phyloP scores from a whole-genome alignment of 805 yeast genomes.

The Soucietia sequanensis region DNA sequence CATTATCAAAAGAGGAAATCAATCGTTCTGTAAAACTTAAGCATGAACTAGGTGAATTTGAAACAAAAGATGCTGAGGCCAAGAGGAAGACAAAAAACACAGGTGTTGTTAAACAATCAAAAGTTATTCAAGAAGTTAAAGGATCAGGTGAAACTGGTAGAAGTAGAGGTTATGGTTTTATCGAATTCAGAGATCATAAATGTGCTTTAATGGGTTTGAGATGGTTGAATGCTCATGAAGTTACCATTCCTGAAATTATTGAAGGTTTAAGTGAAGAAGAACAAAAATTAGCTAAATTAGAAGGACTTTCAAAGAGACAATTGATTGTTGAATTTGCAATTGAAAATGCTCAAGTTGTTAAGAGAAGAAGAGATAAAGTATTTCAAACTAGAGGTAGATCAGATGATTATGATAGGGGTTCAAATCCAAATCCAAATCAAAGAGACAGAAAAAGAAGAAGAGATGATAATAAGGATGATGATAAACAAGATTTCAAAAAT shows the following conservation, averaged over 20 bases:
- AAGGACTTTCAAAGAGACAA: slow-evolving; percentile 62
- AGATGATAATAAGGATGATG: slow-evolving; percentile 16
- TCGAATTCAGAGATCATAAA: slow-evolving; percentile 90
- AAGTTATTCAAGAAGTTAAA: slow-evolving; percentile 88
- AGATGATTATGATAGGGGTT: slow-evolving; percentile 9
- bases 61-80: slow-evolving; percentile 35
- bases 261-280: slow-evolving; percentile 75
- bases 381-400: slow-evolving; percentile 37
- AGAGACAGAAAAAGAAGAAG: slow-evolving; percentile 26
- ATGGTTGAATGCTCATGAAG: slow-evolving; percentile 94
- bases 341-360: slow-evolving; percentile 91
- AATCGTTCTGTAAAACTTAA: slow-evolving; percentile 74
- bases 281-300: slow-evolving; percentile 51
- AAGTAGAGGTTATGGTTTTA: slow-evolving; percentile 94
- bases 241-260: slow-evolving; percentile 63
- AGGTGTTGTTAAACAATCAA: slow-evolving; percentile 93
- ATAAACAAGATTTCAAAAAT: slow-evolving; percentile 17
- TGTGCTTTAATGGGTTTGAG: slow-evolving; percentile 93
- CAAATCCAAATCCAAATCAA: too few species aligned
- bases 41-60: slow-evolving; percentile 32
- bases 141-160: slow-evolving; percentile 86
- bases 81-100: slow-evolving; percentile 66
- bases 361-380: slow-evolving; percentile 78
- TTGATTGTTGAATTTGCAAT: slow-evolving; percentile 93
- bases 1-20: slow-evolving; percentile 85